A percentile compares a stretch with the other conserved stretches of the same genome.
Evolutionary conservation across 805 yeast species (phyloP).

Genomic region (Grigorovia transvaalensis): DNA sequence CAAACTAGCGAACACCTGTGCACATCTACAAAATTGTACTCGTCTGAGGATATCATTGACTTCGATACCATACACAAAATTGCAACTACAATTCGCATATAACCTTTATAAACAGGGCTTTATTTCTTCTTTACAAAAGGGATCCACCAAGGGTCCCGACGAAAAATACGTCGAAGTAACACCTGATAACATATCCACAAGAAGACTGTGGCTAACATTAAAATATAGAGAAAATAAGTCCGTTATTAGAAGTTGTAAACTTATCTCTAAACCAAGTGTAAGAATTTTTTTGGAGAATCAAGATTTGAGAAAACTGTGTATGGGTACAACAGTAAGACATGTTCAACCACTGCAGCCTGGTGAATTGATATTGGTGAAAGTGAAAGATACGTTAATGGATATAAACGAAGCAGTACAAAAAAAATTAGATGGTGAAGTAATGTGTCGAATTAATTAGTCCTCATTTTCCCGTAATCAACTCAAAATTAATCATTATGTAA

Average conservation of each 20-base stretch:
- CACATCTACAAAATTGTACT: conserved; percentile 82
- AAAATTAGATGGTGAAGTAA: conserved; percentile 58
- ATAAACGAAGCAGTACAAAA: conserved; percentile 78
- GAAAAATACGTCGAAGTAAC: conserved; percentile 62
- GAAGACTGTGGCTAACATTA: conserved; percentile 85
- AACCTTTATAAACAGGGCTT: conserved; percentile 89
- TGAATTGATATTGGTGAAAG: conserved; percentile 66
- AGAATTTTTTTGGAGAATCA: conserved; percentile 50
- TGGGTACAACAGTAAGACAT: conserved; percentile 65
- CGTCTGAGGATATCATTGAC: conserved; percentile 66
- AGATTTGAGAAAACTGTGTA: conserved; percentile 63
- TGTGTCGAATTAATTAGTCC: conserved; percentile 58
- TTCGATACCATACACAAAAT: conserved; percentile 69
- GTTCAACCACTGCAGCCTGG: conserved; percentile 82
- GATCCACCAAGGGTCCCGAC: conserved; percentile 81
- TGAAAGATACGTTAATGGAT: conserved; percentile 51
- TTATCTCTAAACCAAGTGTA: conserved; percentile 80
- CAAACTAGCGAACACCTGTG: conserved; percentile 71
- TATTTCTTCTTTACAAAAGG: conserved; percentile 72
- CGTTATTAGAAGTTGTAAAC: conserved; percentile 57
- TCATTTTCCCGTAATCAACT: neutral
- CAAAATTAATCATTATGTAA: too few species aligned
- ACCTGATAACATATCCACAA: conserved; percentile 72
- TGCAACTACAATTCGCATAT: conserved; percentile 74
- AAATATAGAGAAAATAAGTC: conserved; percentile 77